Evolutionary conservation across 768 basidiomycete genomes (phyloP).

Genomic region (Termitomyces sp.): DNA sequence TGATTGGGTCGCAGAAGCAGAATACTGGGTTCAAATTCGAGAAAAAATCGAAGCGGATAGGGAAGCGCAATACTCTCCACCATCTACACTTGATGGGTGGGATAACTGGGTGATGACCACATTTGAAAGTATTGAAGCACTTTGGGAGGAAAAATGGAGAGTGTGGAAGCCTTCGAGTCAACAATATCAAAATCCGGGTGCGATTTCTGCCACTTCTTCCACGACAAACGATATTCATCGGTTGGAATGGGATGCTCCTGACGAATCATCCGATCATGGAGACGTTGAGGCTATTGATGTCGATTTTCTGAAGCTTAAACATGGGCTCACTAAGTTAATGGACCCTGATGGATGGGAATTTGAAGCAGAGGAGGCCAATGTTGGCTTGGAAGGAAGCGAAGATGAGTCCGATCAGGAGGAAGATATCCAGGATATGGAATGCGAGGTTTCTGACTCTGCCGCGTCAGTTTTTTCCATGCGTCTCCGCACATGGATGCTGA

Average conservation of each 20-base stretch:
- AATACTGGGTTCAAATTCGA: slow-evolving; percentile 72
- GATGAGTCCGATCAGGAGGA: slow-evolving; percentile 24
- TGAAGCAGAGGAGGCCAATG: slow-evolving; percentile 17
- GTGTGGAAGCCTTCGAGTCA: slow-evolving; percentile 48
- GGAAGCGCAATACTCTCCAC: slow-evolving; percentile 11
- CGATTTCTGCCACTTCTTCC: neutral
- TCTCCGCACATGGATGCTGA: neutral
- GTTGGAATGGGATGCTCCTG: slow-evolving; percentile 1
- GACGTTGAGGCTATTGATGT: slow-evolving; percentile 34
- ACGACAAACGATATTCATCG: neutral
- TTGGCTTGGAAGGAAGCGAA: slow-evolving; percentile 19
- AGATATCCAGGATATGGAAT: slow-evolving; percentile 16
- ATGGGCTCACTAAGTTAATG: slow-evolving; percentile 37
- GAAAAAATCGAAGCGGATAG: slow-evolving; percentile 51
- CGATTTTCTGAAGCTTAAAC: slow-evolving; percentile 47
- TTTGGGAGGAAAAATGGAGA: slow-evolving; percentile 67
- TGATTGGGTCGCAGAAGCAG: slow-evolving; percentile 67
- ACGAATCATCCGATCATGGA: slow-evolving; percentile 6
- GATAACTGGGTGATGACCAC: slow-evolving; percentile 77
- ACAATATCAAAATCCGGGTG: neutral
- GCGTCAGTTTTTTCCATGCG: neutral
- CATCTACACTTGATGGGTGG: slow-evolving; percentile 39
- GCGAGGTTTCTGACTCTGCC: neutral
- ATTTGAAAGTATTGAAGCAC: slow-evolving; percentile 84
- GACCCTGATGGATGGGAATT: slow-evolving; percentile 24